Base-by-base conservation (phyloP, 2,329 filamentous ascomycete genomes). In the Fusarium veterinarium region DNA sequence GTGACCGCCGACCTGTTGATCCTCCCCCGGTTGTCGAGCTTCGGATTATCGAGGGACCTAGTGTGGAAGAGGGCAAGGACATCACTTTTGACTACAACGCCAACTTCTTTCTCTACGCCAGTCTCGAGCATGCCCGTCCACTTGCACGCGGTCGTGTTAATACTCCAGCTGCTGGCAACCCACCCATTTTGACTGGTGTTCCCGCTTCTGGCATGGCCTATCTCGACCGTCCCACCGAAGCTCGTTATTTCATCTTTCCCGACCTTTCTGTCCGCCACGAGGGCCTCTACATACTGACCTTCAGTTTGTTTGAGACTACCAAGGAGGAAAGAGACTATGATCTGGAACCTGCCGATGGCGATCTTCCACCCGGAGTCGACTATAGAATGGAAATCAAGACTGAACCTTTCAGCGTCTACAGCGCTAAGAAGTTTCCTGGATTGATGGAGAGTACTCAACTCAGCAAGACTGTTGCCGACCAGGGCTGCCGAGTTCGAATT, bases 361-460 rank as follows among this genome's bases (percentile, higher is more conserved):
- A 87, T 77, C 83, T 92, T n/a, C 79, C 80, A 8, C 79, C 79
- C 0, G 83, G 82, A 65, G 93, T 97, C 72, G 92, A 95, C 78
- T 95, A 94, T 84, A 90, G 95, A 60, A 90, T 98, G 84, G 94
- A 97, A 81, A 93, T 98, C 77, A 95, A 95, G 85, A 97, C 96
- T 0, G 84, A 88, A 17, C 91, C 93, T 1, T 98, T 99, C 81
- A 91, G 90, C 53, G 96, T 98, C 45, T 98, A 89, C 85, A 98
- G 95, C 77, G 96, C 96, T 57, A 99, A 98, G 91, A 98, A 98
- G 85, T 99, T 99, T 84, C 96, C 96, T 20, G 96, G 95, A 23
- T 86, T 98, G 66, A 92, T 93, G 48, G 94, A 96, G 81, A 98
- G 95, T 84, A 99, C 96, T 0, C 86, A 89, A 17, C 86, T 98